phyloP scores from a whole-genome alignment of 1,284 basidiomycete genomes.

The Mycena sp. region DNA sequence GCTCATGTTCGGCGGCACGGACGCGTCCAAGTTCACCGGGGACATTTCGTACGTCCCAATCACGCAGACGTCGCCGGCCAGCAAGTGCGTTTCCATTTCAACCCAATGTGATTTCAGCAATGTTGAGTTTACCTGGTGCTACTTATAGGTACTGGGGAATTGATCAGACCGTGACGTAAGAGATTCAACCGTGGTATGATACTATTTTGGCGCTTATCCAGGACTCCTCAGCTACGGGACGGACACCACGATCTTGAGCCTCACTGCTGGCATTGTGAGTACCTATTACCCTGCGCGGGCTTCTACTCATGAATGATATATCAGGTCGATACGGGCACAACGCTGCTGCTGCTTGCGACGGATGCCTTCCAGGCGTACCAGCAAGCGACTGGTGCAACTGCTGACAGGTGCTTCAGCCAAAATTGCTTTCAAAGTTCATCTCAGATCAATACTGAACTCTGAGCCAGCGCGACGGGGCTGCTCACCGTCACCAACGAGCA shows the following conservation, averaged over 20 bases:
- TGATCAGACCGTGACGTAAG: slow-evolving; percentile 47
- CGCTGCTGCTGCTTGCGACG: slow-evolving; percentile 25
- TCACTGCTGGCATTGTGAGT: slow-evolving; percentile 57
- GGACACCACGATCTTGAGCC: slow-evolving; percentile 42
- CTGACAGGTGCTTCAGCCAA: slow-evolving; percentile 21
- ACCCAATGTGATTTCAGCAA: neutral
- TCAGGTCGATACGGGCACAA: slow-evolving; percentile 30
- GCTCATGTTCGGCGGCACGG: slow-evolving; percentile 61
- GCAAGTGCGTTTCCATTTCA: slow-evolving; percentile 35
- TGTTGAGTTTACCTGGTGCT: neutral
- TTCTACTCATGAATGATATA: too few species aligned
- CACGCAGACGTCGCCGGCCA: slow-evolving; percentile 58
- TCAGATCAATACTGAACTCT: neutral
- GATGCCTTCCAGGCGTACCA: slow-evolving; percentile 32
- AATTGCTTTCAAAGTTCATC: too few species aligned
- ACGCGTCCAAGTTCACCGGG: slow-evolving; percentile 35
- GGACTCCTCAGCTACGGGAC: slow-evolving; percentile 18
- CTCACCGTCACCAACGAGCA: slow-evolving; percentile 26
- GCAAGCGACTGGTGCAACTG: slow-evolving; percentile 27
- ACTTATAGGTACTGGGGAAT: slow-evolving; percentile 57
- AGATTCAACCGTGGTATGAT: slow-evolving; percentile 38
- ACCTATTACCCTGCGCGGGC: too few species aligned
- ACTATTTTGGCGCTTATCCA: slow-evolving; percentile 28
- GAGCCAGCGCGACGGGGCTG: slow-evolving; percentile 23
- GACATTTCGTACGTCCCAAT: slow-evolving; percentile 48